Conservation (phyloP, 805 yeast species). For the Lipomyces sp. region DNA sequence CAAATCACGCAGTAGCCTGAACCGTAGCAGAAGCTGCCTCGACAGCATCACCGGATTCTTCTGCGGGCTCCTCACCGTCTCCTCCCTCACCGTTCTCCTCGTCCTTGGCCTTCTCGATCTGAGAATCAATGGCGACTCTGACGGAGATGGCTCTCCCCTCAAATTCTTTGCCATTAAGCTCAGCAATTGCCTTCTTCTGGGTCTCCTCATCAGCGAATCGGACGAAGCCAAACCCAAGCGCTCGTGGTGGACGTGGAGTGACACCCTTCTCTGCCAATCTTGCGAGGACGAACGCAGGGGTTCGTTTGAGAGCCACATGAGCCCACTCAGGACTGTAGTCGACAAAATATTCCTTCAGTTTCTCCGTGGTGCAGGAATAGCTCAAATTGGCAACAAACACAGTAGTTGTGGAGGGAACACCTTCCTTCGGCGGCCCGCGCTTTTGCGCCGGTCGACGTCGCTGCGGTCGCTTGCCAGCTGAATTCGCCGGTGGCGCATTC, state of each 20-base stretch:
- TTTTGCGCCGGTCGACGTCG: conserved; percentile 30
- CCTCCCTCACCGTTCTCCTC: conserved; percentile 16
- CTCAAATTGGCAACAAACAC: conserved; percentile 67
- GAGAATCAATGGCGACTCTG: conserved; percentile 71
- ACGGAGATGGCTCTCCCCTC: conserved; percentile 70
- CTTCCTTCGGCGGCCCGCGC: conserved; percentile 50
- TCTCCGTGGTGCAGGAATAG: conserved; percentile 46
- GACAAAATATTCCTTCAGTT: conserved; percentile 39
- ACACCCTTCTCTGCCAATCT: conserved; percentile 54
- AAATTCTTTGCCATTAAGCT: conserved; percentile 64
- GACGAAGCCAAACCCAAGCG: conserved; percentile 66
- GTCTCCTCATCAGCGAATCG: conserved; percentile 62
- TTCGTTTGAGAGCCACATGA: conserved; percentile 59
- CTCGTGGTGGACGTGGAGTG: conserved; percentile 55
- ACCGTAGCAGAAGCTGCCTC: conserved; percentile 19
- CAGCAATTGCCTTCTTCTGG: conserved; percentile 72
- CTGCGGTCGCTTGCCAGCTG: conserved; percentile 18
- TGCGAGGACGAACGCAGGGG: conserved; percentile 53
- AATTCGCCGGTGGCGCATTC: conserved; percentile 13
- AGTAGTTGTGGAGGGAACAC: conserved; percentile 61
- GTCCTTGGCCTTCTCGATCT: conserved; percentile 39
- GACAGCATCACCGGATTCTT: conserved; percentile 15
- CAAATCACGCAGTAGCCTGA: conserved; percentile 14
- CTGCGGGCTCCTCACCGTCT: conserved; percentile 13
- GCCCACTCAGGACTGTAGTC: conserved; percentile 60